Evolutionary conservation across 108 stramenopile species (phyloP).

Genomic region (Nannochloropsis granulata): DNA sequence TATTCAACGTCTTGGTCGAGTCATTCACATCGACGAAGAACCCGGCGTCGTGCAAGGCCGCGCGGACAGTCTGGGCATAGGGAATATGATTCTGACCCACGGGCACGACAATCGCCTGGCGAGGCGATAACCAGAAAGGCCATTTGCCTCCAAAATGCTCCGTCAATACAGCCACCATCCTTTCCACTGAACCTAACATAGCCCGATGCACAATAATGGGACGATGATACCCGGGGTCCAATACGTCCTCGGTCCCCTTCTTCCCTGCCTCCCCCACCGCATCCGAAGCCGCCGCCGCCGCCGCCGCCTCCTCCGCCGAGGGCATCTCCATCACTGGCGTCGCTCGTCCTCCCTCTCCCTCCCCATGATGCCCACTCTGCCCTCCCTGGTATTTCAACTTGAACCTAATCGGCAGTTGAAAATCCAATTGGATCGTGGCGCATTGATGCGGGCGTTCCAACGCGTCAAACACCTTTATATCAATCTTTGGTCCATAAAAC

Average conservation of each 20-base stretch:
- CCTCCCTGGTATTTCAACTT: conserved; percentile 48
- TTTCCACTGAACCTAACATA: conserved; percentile 96
- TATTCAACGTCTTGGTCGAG: conserved; percentile 82
- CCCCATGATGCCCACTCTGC: not conserved
- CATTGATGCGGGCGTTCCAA: conserved; percentile 98
- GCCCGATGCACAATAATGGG: conserved; percentile 98
- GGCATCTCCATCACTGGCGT: not conserved
- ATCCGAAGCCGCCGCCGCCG: not conserved
- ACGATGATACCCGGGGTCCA: conserved; percentile 36
- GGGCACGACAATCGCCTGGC: conserved; percentile 91
- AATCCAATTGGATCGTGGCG: conserved; percentile 97
- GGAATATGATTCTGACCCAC: conserved; percentile 47
- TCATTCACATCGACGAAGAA: conserved; percentile 87
- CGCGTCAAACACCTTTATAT: conserved; percentile 99
- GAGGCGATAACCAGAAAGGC: conserved; percentile 97
- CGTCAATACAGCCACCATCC: conserved; percentile 96
- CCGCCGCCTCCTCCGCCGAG: not conserved
- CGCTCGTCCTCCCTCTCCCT: not conserved
- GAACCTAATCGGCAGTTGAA: conserved; percentile 97
- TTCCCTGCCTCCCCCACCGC: not conserved
- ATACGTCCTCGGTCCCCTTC: conserved; percentile 57
- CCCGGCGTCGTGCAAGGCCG: conserved; percentile 64
- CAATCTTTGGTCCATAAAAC: conserved; percentile 99
- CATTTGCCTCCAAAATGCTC: conserved; percentile 98
- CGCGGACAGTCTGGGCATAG: conserved; percentile 45